Percentiles rank a stretch among this genome's conserved stretches.
phyloP scores from a whole-genome alignment of 768 basidiomycete species.

The Tremella yokohamensis region DNA sequence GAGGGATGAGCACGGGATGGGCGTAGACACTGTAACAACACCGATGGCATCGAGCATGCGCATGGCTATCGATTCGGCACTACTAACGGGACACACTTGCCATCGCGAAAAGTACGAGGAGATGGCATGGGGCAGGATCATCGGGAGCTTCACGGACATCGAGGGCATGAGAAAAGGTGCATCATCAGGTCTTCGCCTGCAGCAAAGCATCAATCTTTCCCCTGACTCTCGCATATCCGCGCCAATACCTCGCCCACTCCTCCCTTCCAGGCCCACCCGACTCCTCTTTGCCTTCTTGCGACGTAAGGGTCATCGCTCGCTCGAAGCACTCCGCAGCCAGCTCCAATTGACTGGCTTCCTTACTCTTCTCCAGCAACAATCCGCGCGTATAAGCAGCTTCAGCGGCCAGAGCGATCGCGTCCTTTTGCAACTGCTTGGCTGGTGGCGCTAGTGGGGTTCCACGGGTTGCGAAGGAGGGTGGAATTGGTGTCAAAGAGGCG shows the following conservation, averaged over 20 bases:
- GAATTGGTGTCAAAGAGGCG: slow-evolving; percentile 9
- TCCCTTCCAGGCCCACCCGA: slow-evolving; percentile 23
- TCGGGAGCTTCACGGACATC: too few species aligned
- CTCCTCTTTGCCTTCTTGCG: slow-evolving; percentile 29
- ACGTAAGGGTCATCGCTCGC: slow-evolving; percentile 36
- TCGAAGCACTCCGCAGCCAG: slow-evolving; percentile 41
- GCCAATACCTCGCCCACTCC: slow-evolving; percentile 43
- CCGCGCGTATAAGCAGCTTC: slow-evolving; percentile 36
- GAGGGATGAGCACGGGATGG: not conserved
- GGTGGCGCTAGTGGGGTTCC: slow-evolving; percentile 10
- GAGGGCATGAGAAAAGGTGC: too few species aligned
- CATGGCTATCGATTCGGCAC: slow-evolving; percentile 9
- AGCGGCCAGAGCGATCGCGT: slow-evolving; percentile 36
- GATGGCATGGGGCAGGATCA: too few species aligned
- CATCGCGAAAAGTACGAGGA: too few species aligned
- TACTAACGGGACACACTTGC: not conserved
- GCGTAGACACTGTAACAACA: not conserved
- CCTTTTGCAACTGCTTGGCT: slow-evolving; percentile 33
- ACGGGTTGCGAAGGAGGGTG: slow-evolving; percentile 6
- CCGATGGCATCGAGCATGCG: slow-evolving; percentile 4
- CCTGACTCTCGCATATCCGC: slow-evolving; percentile 39
- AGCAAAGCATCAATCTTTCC: slow-evolving; percentile 25
- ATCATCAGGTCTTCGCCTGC: slow-evolving; percentile 10
- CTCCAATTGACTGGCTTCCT: slow-evolving; percentile 23
- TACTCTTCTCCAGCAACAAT: slow-evolving; percentile 27